Evolutionary conservation across 352 stramenopile species (phyloP), one percentile per base, ranked within the genome.

Genomic region (Pythium diclinum): DNA sequence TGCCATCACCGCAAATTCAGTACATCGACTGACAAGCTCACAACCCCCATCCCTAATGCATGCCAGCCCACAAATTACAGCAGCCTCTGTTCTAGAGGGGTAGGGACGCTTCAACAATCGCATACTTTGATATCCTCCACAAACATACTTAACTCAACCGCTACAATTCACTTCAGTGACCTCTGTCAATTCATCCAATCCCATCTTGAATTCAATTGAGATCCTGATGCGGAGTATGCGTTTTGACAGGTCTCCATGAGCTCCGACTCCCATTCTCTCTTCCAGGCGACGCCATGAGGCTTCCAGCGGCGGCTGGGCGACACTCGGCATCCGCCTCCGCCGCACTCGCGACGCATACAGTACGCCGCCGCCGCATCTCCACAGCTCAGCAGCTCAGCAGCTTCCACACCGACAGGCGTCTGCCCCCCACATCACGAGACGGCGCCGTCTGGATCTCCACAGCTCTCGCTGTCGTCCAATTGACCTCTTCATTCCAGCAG

Each of bases 81-180:
- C 14, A 14, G 42, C 64, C 57, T 46, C 64, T 70, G 64, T 70
- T 70, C 40, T 40, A 57, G n/a, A 62, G 52, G 64, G 64, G 30
- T 70, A 70, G 64, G 64, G 64, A 70, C 56, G 21, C 38, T 51
- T 52, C 54, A 13, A 21, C 16, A 21, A 67, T 7, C n/a, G 25
- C 38, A 68, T 62, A 34, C 3, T 19, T 11, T 19, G 25, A 11
- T 33, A 23, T 34, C 49, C 46, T 38, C 17, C 21, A 11, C n/a
- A 38, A 42, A 49, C 11, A 28, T n/a, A n/a, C 28, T 34, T 40
- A 7, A 48, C 0, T 61, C 5, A 9, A 40, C 6, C 9, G 49
- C 10, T 59, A 10, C 3, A 25, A 49, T 23, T 4, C 16, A 1
- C 10, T 25, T 19, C 25, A 28, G 25, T 25, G 42, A 8, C 46